These are phyloP conservation scores for Penicillium digitatum DNA, from an alignment of 2,329 filamentous ascomycete genomes.

Conservation along the genomic window DNA sequence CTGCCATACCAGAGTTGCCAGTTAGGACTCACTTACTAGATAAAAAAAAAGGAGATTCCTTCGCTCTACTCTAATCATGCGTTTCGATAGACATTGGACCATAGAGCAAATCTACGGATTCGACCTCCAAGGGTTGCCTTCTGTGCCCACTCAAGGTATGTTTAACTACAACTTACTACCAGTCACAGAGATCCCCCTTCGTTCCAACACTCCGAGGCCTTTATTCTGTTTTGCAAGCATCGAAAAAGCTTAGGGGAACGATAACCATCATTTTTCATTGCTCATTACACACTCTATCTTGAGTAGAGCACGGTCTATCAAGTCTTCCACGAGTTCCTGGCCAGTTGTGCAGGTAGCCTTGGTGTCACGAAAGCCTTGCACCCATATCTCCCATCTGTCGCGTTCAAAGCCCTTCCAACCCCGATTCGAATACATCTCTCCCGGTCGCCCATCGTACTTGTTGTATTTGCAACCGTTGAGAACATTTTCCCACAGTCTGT, in stretches of 20 bases:
- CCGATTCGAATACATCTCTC: neutral
- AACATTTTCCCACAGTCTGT: conserved; percentile 5
- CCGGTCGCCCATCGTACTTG: conserved; percentile 4
- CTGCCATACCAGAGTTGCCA: neutral
- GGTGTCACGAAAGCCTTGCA: neutral
- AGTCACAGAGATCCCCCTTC: neutral
- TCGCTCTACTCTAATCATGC: neutral
- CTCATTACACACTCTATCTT: conserved; percentile 1
- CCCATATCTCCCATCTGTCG: conserved; percentile 3
- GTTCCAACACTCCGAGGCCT: neutral
- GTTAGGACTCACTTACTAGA: too few species aligned
- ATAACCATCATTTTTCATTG: neutral
- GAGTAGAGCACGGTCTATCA: neutral
- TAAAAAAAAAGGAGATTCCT: too few species aligned
- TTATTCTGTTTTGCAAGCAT: neutral
- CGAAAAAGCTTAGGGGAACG: neutral
- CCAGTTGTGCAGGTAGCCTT: neutral
- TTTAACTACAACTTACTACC: neutral
- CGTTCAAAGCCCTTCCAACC: conserved; percentile 3
- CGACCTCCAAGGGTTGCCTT: neutral
- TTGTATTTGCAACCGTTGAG: conserved; percentile 1
- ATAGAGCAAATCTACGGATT: neutral
- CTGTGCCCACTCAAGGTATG: neutral
- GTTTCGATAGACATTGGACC: neutral
- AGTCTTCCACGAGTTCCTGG: neutral